These are phyloP conservation scores for Brachypodium distachyon DNA, from an alignment of 202 grass and related monocot species.

Conservation along the genomic window DNA sequence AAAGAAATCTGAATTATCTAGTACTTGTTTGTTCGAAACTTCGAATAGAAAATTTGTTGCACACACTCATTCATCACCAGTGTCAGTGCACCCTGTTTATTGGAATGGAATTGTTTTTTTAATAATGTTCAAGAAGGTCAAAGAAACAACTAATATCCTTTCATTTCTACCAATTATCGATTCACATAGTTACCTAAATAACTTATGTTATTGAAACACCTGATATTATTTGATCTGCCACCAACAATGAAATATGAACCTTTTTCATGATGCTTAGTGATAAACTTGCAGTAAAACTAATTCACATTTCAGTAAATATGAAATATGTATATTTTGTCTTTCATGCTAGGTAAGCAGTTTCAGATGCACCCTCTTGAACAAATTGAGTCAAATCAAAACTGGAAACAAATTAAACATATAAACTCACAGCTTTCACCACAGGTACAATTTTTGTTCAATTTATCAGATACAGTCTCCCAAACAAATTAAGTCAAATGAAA, in stretches of 20 bases:
- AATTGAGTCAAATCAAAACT: too few relatives aligned
- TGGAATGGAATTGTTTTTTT: neutral
- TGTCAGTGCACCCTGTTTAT: too few relatives aligned
- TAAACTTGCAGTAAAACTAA: neutral
- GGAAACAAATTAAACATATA: too few relatives aligned
- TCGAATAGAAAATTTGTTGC: too few relatives aligned
- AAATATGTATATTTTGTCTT: neutral
- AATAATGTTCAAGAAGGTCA: neutral
- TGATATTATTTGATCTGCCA: neutral
- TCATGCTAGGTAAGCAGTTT: neutral
- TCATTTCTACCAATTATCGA: neutral
- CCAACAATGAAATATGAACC: neutral
- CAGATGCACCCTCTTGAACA: neutral
- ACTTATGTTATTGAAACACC: neutral
- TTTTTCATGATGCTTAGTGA: neutral
- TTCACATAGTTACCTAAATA: neutral
- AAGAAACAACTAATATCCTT: neutral
- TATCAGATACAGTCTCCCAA: too few relatives aligned
- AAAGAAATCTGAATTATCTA: neutral
- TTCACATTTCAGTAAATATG: neutral
- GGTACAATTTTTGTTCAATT: neutral
- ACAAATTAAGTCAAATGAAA: neutral
- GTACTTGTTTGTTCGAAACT: neutral
- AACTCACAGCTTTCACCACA: neutral
- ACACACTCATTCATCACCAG: too few relatives aligned